A percentile compares a stretch with the other conserved stretches of the same genome.
These are phyloP conservation scores for Miscanthus lutarioriparius DNA, from an alignment of 176 grass and related monocot genomes.

Conservation along the genomic window DNA sequence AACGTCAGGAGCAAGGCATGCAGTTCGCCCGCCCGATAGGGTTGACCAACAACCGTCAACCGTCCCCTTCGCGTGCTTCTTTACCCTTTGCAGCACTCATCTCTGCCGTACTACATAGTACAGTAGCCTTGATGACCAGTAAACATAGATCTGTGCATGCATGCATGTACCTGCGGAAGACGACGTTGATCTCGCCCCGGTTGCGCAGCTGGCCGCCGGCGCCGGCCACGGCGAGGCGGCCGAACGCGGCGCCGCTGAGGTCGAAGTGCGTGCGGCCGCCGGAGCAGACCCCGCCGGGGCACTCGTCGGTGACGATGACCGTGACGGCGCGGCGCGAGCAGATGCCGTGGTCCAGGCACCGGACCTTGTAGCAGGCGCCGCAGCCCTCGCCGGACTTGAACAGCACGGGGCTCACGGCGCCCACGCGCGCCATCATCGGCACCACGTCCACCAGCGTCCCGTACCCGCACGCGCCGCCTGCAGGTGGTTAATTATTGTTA, in stretches of 20 bases:
- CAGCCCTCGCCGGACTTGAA: conserved; percentile 91
- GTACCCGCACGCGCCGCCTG: conserved; percentile 96
- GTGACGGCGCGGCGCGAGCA: conserved; percentile 93
- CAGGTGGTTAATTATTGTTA: background rate
- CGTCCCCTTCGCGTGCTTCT: background rate
- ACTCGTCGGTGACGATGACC: conserved; percentile 92
- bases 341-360: conserved; percentile 65
- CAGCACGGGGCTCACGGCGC: conserved; percentile 90
- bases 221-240: conserved; percentile 69
- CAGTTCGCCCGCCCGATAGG: background rate
- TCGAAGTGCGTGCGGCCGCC: conserved; percentile 80
- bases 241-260: conserved; percentile 88
- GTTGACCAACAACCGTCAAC: background rate
- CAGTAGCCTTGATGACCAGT: background rate
- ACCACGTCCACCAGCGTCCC: conserved; percentile 93
- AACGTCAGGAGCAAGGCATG: conserved; percentile 28
- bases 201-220: conserved; percentile 55
- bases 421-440: conserved; percentile 81
- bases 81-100: background rate
- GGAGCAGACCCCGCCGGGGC: conserved; percentile 74
- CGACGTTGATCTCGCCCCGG: conserved; percentile 72
- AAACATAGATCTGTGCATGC: background rate
- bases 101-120: too few species aligned
- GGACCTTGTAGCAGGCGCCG: conserved; percentile 95
- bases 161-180: conserved; percentile 57